phyloP scores from a whole-genome alignment of 305 asterid species.

The Caryopteris hybrid region DNA sequence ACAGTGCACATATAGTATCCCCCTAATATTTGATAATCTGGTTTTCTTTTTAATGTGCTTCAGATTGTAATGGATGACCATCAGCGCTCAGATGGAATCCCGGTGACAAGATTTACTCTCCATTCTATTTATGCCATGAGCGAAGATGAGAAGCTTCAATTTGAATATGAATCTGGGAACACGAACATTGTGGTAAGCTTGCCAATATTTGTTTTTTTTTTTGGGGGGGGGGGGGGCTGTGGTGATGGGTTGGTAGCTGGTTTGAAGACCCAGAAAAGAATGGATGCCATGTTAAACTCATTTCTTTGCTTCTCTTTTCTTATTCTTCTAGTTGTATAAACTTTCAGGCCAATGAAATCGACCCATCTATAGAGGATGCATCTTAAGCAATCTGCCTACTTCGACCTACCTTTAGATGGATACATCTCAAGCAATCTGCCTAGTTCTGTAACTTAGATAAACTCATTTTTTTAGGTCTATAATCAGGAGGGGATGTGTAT shows the following conservation, averaged over 20 bases:
- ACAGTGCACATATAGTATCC: not conserved
- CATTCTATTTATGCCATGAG: conserved; percentile 76
- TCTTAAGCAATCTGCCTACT: not conserved
- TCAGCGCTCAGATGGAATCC: conserved; percentile 91
- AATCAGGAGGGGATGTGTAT: not conserved
- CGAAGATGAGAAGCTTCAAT: conserved; percentile 92
- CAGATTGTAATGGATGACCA: conserved; percentile 99
- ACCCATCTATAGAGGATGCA: not conserved
- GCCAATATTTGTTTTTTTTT: not conserved
- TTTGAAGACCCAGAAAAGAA: not conserved
- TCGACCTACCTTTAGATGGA: not conserved
- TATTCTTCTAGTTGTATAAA: not conserved
- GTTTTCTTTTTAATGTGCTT: conserved; percentile 23
- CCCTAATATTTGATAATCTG: not conserved
- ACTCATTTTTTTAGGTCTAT: not conserved
- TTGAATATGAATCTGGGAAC: conserved; percentile 97
- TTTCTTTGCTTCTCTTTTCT: not conserved
- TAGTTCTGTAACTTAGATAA: not conserved
- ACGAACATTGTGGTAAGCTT: conserved; percentile 72
- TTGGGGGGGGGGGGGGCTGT: no score
- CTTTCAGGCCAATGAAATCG: not conserved
- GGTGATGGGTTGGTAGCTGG: conserved; percentile 11
- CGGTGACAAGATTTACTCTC: conserved; percentile 82
- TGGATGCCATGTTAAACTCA: not conserved
- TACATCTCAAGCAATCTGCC: not conserved